phyloP scores from a whole-genome alignment of 805 yeast species.

The Crinitomyces ghanaensis region DNA sequence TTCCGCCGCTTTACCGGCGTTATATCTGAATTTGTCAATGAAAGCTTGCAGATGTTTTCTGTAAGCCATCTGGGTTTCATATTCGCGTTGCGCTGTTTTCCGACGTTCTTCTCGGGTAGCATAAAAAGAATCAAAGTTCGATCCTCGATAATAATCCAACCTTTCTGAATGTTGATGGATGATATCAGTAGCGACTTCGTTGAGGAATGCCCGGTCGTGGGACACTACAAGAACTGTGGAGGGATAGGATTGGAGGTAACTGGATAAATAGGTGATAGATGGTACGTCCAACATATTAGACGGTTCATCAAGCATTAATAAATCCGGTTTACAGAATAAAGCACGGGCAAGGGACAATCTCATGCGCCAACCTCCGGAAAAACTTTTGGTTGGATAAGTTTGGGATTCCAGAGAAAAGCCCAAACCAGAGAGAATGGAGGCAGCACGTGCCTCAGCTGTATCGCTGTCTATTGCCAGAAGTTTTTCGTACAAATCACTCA shows the following conservation, averaged over 20 bases:
- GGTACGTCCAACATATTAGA: constrained; percentile 99
- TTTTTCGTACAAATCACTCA: constrained; percentile 71
- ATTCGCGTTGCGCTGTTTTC: constrained; percentile 86
- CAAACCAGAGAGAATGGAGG: constrained; percentile 80
- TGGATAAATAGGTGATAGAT: constrained; percentile 85
- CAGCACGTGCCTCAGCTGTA: constrained; percentile 96
- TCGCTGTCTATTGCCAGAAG: constrained; percentile 90
- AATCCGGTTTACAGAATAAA: constrained; percentile 91
- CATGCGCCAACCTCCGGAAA: constrained; percentile 99
- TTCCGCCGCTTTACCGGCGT: constrained; percentile 95
- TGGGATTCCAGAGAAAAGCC: constrained; percentile 91
- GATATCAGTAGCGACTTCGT: constrained; percentile 97
- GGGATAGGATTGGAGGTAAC: constrained; percentile 80
- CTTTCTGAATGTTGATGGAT: constrained; percentile 97
- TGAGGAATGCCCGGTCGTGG: constrained; percentile 93
- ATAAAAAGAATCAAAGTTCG: constrained; percentile 87
- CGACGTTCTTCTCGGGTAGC: constrained; percentile 90
- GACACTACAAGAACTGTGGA: constrained; percentile 92
- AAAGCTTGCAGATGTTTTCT: constrained; percentile 88
- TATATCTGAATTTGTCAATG: constrained; percentile 92
- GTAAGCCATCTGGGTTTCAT: constrained; percentile 94
- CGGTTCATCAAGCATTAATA: constrained; percentile 92
- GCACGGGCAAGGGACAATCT: constrained; percentile 97
- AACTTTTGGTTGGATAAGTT: constrained; percentile 68
- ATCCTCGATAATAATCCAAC: constrained; percentile 82